Conservation (phyloP, 139 green algal species). For the Chlamydomonas sp. region DNA sequence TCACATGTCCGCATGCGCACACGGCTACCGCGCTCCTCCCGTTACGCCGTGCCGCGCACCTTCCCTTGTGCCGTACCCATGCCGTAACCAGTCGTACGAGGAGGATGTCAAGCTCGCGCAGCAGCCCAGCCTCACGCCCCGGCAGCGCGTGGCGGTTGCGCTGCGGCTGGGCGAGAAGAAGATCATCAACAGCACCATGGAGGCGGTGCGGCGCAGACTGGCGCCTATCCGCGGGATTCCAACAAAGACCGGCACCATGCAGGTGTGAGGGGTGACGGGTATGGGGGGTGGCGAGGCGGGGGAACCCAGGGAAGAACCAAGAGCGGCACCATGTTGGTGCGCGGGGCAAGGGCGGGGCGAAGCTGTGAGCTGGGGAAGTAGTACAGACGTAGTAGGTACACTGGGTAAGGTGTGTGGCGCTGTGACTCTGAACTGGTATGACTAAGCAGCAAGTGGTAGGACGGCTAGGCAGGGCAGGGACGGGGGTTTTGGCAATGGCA, state of each 20-base stretch:
- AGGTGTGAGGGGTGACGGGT: background rate
- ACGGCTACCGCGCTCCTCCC: too few species aligned
- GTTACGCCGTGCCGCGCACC: too few species aligned
- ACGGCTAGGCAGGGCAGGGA: too few species aligned
- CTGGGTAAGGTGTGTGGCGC: too few species aligned
- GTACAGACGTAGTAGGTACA: too few species aligned
- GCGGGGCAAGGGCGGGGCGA: too few species aligned
- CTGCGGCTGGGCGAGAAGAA: slow-evolving; percentile 71
- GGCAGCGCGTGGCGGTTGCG: slow-evolving; percentile 62
- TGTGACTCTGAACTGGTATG: too few species aligned
- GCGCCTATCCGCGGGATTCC: slow-evolving; percentile 97
- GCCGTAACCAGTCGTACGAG: slow-evolving; percentile 56
- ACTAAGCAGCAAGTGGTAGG: too few species aligned
- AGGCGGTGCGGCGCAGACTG: slow-evolving; percentile 75
- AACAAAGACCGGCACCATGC: slow-evolving; percentile 88
- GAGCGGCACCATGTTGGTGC: too few species aligned
- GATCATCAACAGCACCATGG: slow-evolving; percentile 54
- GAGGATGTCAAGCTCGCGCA: slow-evolving; percentile 88
- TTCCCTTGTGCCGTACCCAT: background rate
- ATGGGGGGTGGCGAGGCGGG: background rate
- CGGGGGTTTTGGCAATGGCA: too few species aligned
- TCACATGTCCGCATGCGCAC: too few species aligned
- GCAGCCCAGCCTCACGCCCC: slow-evolving; percentile 40
- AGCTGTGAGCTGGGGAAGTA: too few species aligned
- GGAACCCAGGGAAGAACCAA: background rate